Evolutionary conservation across 371 early-diverging fungal species (phyloP).

Genomic region (Mortierella sp.): DNA sequence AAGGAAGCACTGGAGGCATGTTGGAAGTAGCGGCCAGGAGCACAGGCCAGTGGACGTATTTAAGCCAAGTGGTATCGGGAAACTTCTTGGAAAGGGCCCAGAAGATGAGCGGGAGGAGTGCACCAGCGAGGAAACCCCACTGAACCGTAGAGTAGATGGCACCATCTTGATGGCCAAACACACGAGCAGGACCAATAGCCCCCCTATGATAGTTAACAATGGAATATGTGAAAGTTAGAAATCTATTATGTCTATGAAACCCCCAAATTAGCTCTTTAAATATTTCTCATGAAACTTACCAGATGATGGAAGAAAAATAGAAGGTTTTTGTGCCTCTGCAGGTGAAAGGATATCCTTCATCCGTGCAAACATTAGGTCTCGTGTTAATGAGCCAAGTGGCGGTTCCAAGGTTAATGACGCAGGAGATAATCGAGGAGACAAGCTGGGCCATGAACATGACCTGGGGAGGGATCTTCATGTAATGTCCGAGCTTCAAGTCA

Average conservation of each 20-base stretch:
- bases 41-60: conserved; percentile 75
- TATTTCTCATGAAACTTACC: background rate
- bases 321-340: conserved; percentile 38
- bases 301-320: conserved; percentile 51
- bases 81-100: conserved; percentile 57
- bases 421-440: conserved; percentile 60
- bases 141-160: conserved; percentile 66
- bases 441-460: conserved; percentile 62
- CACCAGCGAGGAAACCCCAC: conserved; percentile 66
- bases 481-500: conserved; percentile 67
- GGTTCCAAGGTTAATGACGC: conserved; percentile 40
- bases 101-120: conserved; percentile 62
- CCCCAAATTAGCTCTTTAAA: background rate
- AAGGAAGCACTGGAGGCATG: conserved; percentile 45
- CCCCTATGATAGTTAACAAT: conserved; percentile 61
- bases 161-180: conserved; percentile 68
- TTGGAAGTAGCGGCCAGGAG: conserved; percentile 63
- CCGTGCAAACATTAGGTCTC: conserved; percentile 52
- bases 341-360: conserved; percentile 46
- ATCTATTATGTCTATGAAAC: background rate
- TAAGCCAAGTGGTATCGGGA: conserved; percentile 56
- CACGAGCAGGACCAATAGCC: conserved; percentile 72
- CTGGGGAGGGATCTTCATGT: conserved; percentile 74
- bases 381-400: conserved; percentile 61
- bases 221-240: background rate